These are phyloP conservation scores for Aechmea fasciata DNA, from an alignment of 176 grass and related monocot genomes.

Conservation along the genomic window DNA sequence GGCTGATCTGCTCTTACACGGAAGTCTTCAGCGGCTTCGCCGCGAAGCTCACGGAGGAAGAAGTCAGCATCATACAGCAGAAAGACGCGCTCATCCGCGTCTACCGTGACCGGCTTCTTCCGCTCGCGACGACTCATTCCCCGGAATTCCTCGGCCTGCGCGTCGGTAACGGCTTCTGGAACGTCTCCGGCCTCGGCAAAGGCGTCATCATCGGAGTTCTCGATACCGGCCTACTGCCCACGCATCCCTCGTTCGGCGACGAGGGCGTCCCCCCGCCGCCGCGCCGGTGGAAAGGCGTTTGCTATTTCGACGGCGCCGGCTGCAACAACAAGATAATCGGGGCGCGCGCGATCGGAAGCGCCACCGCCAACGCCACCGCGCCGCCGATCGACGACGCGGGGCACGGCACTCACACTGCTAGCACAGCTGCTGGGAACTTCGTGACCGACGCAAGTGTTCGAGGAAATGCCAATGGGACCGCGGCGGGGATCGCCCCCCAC, in stretches of 20 bases:
- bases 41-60: conserved; percentile 55
- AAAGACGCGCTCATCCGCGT: conserved; percentile 39
- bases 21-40: conserved; percentile 79
- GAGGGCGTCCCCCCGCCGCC: conserved; percentile 47
- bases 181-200: conserved; percentile 36
- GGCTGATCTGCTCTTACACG: conserved; percentile 60
- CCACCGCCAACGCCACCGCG: conserved; percentile 30
- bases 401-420: conserved; percentile 76
- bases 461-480: conserved; percentile 74
- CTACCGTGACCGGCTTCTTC: conserved; percentile 53
- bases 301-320: conserved; percentile 37
- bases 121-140: conserved; percentile 63
- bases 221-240: conserved; percentile 61
- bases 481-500: conserved; percentile 78
- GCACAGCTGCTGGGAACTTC: conserved; percentile 75
- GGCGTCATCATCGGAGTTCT: conserved; percentile 68
- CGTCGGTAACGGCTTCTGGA: conserved; percentile 55
- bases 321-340: conserved; percentile 90
- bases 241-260: conserved; percentile 77
- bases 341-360: conserved; percentile 58
- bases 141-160: conserved; percentile 73
- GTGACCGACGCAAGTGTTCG: conserved; percentile 57
- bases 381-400: conserved; percentile 60
- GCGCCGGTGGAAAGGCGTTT: conserved; percentile 47
- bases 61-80: conserved; percentile 30